Evolutionary conservation across 2,329 filamentous ascomycete genomes (phyloP).

Genomic region (Esteya vermicola): DNA sequence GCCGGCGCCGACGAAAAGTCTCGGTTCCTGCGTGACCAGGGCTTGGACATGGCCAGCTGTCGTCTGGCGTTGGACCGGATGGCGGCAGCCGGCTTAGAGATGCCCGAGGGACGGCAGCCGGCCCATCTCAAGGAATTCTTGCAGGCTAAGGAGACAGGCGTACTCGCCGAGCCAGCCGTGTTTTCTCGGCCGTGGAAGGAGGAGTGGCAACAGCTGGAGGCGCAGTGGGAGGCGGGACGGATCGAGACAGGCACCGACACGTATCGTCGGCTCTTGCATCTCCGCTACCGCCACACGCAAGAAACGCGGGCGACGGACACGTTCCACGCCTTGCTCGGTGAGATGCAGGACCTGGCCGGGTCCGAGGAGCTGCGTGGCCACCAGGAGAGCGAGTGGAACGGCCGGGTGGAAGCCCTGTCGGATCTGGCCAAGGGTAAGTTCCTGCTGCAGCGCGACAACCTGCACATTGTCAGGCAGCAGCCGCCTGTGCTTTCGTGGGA

Average conservation of each 20-base stretch:
- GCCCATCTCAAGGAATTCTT: conserved; percentile 9
- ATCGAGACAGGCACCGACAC: conserved; percentile 2
- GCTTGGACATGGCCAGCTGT: conserved; percentile 32
- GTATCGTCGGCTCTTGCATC: conserved; percentile 4
- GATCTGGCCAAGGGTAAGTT: conserved; percentile 8
- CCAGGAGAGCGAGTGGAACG: conserved; percentile 6
- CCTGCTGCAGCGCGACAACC: conserved; percentile 33
- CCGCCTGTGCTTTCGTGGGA: conserved; percentile 52
- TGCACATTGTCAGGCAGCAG: conserved; percentile 32
- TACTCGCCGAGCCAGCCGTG: background rate
- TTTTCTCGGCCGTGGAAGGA: conserved; percentile 26
- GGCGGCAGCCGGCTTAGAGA: conserved; percentile 23
- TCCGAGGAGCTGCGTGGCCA: conserved; percentile 9
- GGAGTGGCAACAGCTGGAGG: conserved; percentile 25
- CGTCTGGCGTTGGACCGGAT: conserved; percentile 29
- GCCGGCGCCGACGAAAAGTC: conserved; percentile 11
- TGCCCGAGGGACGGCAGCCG: conserved; percentile 31
- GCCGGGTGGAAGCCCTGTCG: conserved; percentile 2
- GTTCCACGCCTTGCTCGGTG: conserved; percentile 17
- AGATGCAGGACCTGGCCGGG: conserved; percentile 15
- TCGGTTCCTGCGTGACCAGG: conserved; percentile 26
- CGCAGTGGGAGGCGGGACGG: conserved; percentile 10
- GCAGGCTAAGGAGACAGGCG: background rate
- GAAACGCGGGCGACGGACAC: conserved; percentile 8
- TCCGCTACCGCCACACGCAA: conserved; percentile 7